Evolutionary conservation across 768 basidiomycete genomes (phyloP), one percentile per base, ranked within the genome.

Genomic region (Dacryopinax primogenitus): DNA sequence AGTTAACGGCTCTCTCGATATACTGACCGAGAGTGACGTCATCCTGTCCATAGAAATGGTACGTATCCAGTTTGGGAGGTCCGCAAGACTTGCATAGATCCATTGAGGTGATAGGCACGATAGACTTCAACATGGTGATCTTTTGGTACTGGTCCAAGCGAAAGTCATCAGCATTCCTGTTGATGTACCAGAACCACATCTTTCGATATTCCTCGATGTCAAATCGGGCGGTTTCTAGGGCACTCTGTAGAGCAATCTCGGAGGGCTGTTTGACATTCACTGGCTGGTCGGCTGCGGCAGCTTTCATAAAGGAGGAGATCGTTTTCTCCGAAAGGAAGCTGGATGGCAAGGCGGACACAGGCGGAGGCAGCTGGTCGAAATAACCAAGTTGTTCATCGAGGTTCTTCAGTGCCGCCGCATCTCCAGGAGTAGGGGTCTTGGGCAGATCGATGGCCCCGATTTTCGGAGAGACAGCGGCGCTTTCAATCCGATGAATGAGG

Each of bases 131-230:
- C 18, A 94, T 75, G 69, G 82, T 84, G 73, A 98, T 87, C 71
- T 86, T 84, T 72, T 98, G 96, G 70, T 94, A 96, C 73, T 92
- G 90, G 73, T 92, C 91, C 41, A 94, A 89, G 36, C 89, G 83
- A 70, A 98, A 87, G 71, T 90, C 88, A 71, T 92, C 90, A 13
- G 77, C 72, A 72, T 93, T 92, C 75, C 91, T 89, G 62, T 89
- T 83, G 12, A 90, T 77, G 72, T 95, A 95, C 93, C 92, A 96
- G 70, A 92, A 90, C 93, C 94, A 97, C 32, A 95, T 83, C 44
- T 90, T 85, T 36, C 88, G 82, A 68, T 91, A 88, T 69, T 95
- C 92, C 69, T 87, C 86, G 65, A 93, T 89, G 68, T 86, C 86
- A 79, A 85, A 86, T 72, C 87, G 85, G 37, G 89, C 76, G 36